These are phyloP conservation scores for Penicillium diatomitis DNA, from an alignment of 495 filamentous ascomycete species.

Conservation along the genomic window DNA sequence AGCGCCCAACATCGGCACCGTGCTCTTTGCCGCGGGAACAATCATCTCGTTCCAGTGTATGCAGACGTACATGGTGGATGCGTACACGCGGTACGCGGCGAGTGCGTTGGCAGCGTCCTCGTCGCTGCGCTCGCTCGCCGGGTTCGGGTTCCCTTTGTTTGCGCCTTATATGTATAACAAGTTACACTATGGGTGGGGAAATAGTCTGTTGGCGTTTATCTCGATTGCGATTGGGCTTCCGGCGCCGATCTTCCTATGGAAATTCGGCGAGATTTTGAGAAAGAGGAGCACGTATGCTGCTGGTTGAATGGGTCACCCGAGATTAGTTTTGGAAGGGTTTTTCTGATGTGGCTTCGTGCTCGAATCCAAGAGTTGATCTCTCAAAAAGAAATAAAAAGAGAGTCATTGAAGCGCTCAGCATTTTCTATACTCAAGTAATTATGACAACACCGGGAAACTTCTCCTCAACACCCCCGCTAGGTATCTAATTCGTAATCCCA, in stretches of 20 bases:
- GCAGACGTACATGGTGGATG: constrained; percentile 70
- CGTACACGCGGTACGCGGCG: constrained; percentile 66
- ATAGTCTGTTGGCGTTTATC: constrained; percentile 49
- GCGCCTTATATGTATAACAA: constrained; percentile 53
- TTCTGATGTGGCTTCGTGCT: too few species aligned
- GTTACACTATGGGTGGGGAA: constrained; percentile 57
- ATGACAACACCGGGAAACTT: too few species aligned
- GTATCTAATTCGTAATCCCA: too few species aligned
- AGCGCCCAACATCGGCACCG: constrained; percentile 59
- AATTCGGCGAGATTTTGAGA: constrained; percentile 45
- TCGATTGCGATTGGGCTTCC: constrained; percentile 47
- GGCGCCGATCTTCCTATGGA: constrained; percentile 54
- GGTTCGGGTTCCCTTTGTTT: constrained; percentile 73
- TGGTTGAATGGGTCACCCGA: constrained; percentile 22
- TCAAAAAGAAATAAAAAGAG: too few species aligned
- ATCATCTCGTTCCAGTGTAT: constrained; percentile 62
- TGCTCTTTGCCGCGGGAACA: constrained; percentile 47
- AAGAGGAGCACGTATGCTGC: constrained; percentile 60
- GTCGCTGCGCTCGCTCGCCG: constrained; percentile 57
- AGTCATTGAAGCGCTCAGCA: too few species aligned
- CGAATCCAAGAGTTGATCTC: too few species aligned
- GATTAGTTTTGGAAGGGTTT: too few species aligned
- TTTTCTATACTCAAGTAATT: too few species aligned
- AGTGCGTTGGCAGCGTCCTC: constrained; percentile 59
- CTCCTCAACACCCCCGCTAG: too few species aligned